Evolutionary conservation across 1,284 basidiomycete genomes (phyloP), one percentile per base, ranked within the genome.

Genomic region (Heterobasidion irregulare): DNA sequence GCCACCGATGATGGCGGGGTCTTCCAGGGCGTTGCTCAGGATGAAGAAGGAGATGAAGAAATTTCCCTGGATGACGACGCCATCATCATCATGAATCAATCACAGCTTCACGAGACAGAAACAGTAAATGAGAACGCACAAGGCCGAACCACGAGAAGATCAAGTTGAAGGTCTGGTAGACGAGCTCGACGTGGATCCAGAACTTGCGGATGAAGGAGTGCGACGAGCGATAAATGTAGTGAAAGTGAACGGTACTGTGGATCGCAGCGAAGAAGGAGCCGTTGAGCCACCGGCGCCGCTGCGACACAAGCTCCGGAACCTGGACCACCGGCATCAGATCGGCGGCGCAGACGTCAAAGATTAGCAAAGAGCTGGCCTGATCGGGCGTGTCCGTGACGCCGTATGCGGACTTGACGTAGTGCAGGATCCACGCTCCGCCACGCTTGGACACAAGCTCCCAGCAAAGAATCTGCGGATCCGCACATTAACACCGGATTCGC

Each of bases 371-470:
- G 26, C 48, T 8, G 9, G 45, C 50, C 41, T 53, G 80, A 63
- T 98, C 94, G 5, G 97, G 97, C 8, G 98, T 93, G 69, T 99
- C 97, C 0, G 97, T 99, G 68, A 98, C 96, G 8, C 91, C 97
- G 34, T 94, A 84, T 0, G 97, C 95, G 34, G 88, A 86, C 71
- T 94, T 97, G 65, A 99, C 96, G 65, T 94, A 99, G 73, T 92
- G 94, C 52, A 99, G 78, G 6, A 98, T 82, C 96, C 96, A 99
- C 62, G 84, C 83, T 2, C 83, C 85, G 61, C 94, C 91, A 1
- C 86, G 76, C 68, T 98, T 98, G 0, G 96, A 94, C 47, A 98
- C 86, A 18, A 99, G 82, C 69, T 99, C 96, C 65, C 98, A 99
- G 66, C 96, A 99, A 19, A 98, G 75, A 54, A 99, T 98, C 57